Conservation (phyloP, 768 basidiomycete species). For the Auriscalpium microsporum region DNA sequence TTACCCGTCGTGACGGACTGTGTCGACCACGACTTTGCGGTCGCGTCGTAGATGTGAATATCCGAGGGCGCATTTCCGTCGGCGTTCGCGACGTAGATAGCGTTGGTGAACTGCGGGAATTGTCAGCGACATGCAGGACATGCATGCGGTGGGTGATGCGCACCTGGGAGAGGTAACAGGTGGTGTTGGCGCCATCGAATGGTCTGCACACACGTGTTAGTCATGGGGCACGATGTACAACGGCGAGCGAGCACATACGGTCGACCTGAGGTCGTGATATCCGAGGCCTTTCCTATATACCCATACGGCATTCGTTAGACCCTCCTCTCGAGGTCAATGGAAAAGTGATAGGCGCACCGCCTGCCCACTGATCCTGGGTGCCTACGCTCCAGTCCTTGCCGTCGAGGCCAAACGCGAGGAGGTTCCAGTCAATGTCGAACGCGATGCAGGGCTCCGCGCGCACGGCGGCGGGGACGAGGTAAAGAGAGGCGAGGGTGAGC, state of each 20-base stretch:
- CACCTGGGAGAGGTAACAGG: conserved; percentile 69
- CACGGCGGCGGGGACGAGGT: conserved; percentile 29
- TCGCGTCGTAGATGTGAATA: conserved; percentile 77
- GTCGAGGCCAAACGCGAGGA: conserved; percentile 78
- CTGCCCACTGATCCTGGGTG: conserved; percentile 57
- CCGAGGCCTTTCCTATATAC: conserved; percentile 42
- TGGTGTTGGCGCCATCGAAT: conserved; percentile 54
- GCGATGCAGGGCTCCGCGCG: conserved; percentile 54
- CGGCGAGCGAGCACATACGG: conserved; percentile 45
- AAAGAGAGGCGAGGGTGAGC: conserved; percentile 45
- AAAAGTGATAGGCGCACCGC: conserved; percentile 28
- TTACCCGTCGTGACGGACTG: conserved; percentile 47
- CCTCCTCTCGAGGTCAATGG: no score
- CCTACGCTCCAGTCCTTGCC: conserved; percentile 83
- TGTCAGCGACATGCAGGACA: not conserved
- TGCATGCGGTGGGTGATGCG: conserved; percentile 1
- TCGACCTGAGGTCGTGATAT: conserved; percentile 66
- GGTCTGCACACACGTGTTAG: conserved; percentile 32
- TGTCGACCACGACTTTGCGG: conserved; percentile 66
- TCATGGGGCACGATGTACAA: not conserved
- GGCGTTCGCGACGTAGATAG: conserved; percentile 77
- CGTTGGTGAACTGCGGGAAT: conserved; percentile 59
- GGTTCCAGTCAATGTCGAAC: conserved; percentile 76
- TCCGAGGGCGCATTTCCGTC: conserved; percentile 60
- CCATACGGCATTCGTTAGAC: not conserved